These are phyloP conservation scores for Cronartium quercuum DNA, from an alignment of 1,284 basidiomycete genomes.

Conservation along the genomic window DNA sequence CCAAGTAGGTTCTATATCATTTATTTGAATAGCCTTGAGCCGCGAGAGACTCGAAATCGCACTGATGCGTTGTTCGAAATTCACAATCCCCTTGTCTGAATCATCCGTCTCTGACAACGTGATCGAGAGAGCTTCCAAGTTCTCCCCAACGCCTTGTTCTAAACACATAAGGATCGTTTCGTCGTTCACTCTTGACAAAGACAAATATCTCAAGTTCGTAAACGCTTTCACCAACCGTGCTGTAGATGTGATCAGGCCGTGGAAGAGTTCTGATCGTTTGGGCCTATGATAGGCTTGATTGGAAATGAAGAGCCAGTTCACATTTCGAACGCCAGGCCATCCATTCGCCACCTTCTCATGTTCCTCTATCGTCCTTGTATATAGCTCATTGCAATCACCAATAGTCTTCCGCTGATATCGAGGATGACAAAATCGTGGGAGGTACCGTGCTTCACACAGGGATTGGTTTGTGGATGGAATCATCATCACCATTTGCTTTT, in stretches of 20 bases:
- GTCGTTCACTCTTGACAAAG: conserved; percentile 8
- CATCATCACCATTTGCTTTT: conserved; percentile 17
- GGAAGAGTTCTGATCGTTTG: conserved; percentile 5
- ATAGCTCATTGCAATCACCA: conserved; percentile 5
- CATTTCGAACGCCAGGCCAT: conserved; percentile 12
- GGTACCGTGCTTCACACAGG: background rate
- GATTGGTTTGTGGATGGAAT: conserved; percentile 10
- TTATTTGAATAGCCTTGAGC: conserved; percentile 23
- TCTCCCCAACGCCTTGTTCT: conserved; percentile 6
- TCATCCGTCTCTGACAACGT: conserved; percentile 13
- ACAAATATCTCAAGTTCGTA: conserved; percentile 14
- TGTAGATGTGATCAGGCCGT: conserved; percentile 4
- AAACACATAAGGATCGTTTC: conserved; percentile 12
- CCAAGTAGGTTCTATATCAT: conserved; percentile 29
- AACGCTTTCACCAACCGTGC: conserved; percentile 10
- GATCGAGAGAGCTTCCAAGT: conserved; percentile 16
- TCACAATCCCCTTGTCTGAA: background rate
- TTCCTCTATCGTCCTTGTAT: conserved; percentile 12
- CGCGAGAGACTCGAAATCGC: background rate
- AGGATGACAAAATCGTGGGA: background rate
- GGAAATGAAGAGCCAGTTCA: conserved; percentile 21
- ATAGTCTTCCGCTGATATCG: background rate
- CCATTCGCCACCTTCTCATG: conserved; percentile 2
- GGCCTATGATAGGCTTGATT: conserved; percentile 15
- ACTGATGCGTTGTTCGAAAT: conserved; percentile 1